Evolutionary conservation across 306 rosid species (phyloP).

Genomic region (Prunus dulcis): DNA sequence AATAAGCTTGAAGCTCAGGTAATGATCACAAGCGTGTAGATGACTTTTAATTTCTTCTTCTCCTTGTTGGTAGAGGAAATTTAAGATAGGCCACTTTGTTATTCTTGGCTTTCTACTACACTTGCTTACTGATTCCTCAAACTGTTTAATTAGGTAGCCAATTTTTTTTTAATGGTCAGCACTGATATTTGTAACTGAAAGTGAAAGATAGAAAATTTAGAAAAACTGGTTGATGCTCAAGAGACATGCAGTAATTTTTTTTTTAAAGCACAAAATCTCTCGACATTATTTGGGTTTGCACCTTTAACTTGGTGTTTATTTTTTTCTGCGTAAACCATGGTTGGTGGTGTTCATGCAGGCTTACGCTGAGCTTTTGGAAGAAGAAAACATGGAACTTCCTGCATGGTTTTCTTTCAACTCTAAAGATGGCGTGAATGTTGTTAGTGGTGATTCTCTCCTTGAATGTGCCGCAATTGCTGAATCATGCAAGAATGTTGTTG

Average conservation of each 20-base stretch:
- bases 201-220: not conserved
- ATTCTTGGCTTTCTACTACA: not conserved
- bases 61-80: not conserved
- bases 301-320: not conserved
- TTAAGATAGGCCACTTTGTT: not conserved
- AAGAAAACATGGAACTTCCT: constrained; percentile 77
- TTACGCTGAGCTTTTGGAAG: constrained; percentile 70
- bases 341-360: constrained; percentile 49
- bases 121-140: not conserved
- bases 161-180: not conserved
- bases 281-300: not conserved
- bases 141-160: not conserved
- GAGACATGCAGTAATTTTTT: not conserved
- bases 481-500: constrained; percentile 61
- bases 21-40: constrained; percentile 6
- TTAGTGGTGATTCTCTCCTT: constrained; percentile 68
- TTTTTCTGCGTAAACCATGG: not conserved
- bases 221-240: not conserved
- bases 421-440: constrained; percentile 76
- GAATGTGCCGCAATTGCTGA: constrained; percentile 84
- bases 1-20: constrained; percentile 87
- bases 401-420: constrained; percentile 92
- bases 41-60: not conserved
- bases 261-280: not conserved
- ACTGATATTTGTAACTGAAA: not conserved